Conservation (phyloP, 352 stramenopile species). For the Pythium volutum region DNA sequence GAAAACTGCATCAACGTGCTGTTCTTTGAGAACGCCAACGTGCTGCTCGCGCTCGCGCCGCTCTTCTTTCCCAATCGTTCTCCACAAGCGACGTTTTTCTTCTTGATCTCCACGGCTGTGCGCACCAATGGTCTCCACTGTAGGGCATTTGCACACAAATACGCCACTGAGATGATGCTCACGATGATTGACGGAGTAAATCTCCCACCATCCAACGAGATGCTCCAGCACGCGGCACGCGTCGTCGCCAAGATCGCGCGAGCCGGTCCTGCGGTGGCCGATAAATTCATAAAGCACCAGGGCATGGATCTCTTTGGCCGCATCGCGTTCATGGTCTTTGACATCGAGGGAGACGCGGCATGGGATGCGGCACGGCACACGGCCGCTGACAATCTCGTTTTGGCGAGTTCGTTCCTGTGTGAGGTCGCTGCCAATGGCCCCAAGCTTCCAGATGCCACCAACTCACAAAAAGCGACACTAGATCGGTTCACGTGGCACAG, state of each 20-base stretch:
- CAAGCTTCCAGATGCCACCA: background rate
- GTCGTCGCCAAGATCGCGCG: constrained; percentile 29
- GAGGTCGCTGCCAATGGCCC: constrained; percentile 1
- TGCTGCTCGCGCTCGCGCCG: constrained; percentile 23
- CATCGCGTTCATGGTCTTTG: constrained; percentile 21
- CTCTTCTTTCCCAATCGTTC: constrained; percentile 23
- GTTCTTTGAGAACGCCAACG: constrained; percentile 33
- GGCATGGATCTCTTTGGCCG: constrained; percentile 24
- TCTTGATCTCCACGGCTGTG: constrained; percentile 25
- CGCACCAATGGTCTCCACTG: constrained; percentile 31
- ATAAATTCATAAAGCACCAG: constrained; percentile 28
- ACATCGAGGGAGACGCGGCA: background rate
- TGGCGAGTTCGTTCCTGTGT: constrained; percentile 30
- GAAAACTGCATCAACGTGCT: constrained; percentile 36
- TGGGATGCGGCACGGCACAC: background rate
- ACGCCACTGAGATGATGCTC: no score
- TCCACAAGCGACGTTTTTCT: constrained; percentile 26
- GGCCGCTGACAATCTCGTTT: constrained; percentile 30
- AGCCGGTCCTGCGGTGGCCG: background rate
- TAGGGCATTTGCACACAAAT: background rate
- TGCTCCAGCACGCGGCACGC: constrained; percentile 24
- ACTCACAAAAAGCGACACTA: no score
- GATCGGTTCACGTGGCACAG: background rate
- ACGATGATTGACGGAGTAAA: background rate
- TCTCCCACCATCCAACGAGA: constrained; percentile 5